Evolutionary conservation across 176 grass and related monocot species (phyloP), one percentile per base, ranked within the genome.

Genomic region (Coix lacrymajobi): DNA sequence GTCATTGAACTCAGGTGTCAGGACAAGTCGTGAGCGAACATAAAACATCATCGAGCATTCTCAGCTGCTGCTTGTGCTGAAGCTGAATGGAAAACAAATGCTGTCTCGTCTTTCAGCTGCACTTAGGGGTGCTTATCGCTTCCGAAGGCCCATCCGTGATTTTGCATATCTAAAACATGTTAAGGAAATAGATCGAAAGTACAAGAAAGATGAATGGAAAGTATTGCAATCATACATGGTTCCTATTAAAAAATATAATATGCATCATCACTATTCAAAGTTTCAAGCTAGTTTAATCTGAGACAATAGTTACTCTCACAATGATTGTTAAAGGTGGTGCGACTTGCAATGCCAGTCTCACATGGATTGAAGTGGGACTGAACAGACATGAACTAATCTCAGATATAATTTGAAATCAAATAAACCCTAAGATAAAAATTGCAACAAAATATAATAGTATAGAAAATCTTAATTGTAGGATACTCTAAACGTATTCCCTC

Each of bases 401-500:
- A 66, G 58, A 26, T 22, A 3, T 34, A 62, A 29, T 22, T 36
- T 39, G 26, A 22, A 60, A 72, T 7, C 36, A 82, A 38, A 73
- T 31, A 61, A 76, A 67, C 8, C 3, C 3, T 79, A 64, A 5
- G 0, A 61, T 70, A 84, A 79, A 6, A 64, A 85, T 73, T n/a
- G 40, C 65, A 67, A 31, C n/a, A 33, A 70, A 32, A 77, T 11
- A 74, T 72, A 72, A 78, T 60, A 81, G 30, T 26, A 69, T 72
- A 19, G 41, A 66, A 79, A 12, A 20, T 49, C 78, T 48, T 38
- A 11, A 66, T 39, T 66, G 9, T 77, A 95, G 96, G 96, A 99
- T 99, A 99, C 96, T 99, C 96, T 78, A 99, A 81, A 63, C 91
- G 89, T 38, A 99, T 93, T 69, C 96, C 93, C 63, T 95, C 92